These are phyloP conservation scores for Ophiocordyceps camponoti-saundersi DNA, from an alignment of 2,329 filamentous ascomycete genomes.

Conservation along the genomic window DNA sequence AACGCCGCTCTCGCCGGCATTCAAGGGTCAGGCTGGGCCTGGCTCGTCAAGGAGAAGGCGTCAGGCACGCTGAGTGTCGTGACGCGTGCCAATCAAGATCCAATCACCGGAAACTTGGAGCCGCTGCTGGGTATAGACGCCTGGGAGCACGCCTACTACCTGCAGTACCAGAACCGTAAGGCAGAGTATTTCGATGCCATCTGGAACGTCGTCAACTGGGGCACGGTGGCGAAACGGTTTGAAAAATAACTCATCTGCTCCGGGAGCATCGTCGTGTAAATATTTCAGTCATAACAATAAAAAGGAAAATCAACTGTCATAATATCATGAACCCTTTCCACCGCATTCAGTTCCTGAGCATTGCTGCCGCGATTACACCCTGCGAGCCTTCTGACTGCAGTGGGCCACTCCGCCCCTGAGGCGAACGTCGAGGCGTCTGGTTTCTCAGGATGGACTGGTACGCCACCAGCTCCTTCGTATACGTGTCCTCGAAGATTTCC, in stretches of 20 bases:
- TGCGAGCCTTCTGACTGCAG: too few relatives aligned
- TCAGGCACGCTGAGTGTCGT: conserved; percentile 45
- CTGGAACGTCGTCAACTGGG: conserved; percentile 96
- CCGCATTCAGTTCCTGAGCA: too few relatives aligned
- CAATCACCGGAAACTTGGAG: conserved; percentile 65
- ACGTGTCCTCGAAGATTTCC: conserved; percentile 11
- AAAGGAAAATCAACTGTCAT: background rate
- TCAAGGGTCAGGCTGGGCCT: conserved; percentile 82
- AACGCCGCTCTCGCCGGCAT: conserved; percentile 54
- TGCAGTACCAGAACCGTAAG: conserved; percentile 95
- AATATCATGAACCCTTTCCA: too few relatives aligned
- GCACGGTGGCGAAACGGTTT: conserved; percentile 67
- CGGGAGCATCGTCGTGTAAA: background rate
- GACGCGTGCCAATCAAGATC: conserved; percentile 75
- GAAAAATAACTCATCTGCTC: conserved; percentile 19
- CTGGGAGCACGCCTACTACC: conserved; percentile 93
- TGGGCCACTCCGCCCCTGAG: too few relatives aligned
- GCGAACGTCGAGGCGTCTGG: conserved; percentile 3
- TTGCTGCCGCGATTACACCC: too few relatives aligned
- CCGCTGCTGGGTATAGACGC: conserved; percentile 83
- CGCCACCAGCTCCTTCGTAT: conserved; percentile 10
- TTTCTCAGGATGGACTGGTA: conserved; percentile 14
- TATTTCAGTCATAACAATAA: background rate
- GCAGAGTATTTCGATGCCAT: conserved; percentile 87
- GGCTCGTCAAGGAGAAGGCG: conserved; percentile 59